Evolutionary conservation across 2,329 filamentous ascomycete genomes (phyloP), one percentile per base, ranked within the genome.

Genomic region (Fusarium humuli): DNA sequence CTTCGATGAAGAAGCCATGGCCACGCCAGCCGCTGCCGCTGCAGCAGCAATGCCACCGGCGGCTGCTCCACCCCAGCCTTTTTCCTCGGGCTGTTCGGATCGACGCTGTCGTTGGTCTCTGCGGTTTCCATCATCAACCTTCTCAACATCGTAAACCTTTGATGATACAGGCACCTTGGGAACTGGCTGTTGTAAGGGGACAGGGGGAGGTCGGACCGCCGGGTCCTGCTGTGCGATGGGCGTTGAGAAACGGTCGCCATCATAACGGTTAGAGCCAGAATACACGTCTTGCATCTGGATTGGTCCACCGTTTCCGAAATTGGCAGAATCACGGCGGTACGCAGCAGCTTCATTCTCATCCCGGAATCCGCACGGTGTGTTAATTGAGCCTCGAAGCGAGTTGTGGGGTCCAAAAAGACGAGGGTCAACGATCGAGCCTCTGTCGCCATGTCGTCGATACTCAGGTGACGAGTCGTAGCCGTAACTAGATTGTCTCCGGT

Each of bases 181-280:
- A 72, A 94, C 91, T 4, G 94, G 94, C 73, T 97, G 93, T 77
- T 96, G 92, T n/a, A 98, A 84, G 13, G 90, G 89, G 32, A 94
- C 86, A 0, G 88, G 84, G 8, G 83, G 88, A 7, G 90, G 87
- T 44, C 87, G 84, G 18, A 79, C 77, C 20, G 83, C 77, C 10
- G 82, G 75, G 45, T 83, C 80, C 57, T 80, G 78, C 40, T 77
- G 79, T 49, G 79, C 79, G 18, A 83, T 83, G 16, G 83, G 77
- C n/a, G 83, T 76, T 40, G 88, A 87, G 23, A 81, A 83, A 32
- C 84, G 83, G 27, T 79, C 81, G 50, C 84, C 87, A 69, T 93
- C 90, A 71, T 91, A 91, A 27, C 81, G 84, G 22, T 81, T 83
- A 7, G 90, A 87, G 32, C 91, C 81, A 10, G 92, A 88, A 71